These are phyloP conservation scores for Noccaea bulbosa DNA, from an alignment of 345 rosid genomes.

Conservation along the genomic window DNA sequence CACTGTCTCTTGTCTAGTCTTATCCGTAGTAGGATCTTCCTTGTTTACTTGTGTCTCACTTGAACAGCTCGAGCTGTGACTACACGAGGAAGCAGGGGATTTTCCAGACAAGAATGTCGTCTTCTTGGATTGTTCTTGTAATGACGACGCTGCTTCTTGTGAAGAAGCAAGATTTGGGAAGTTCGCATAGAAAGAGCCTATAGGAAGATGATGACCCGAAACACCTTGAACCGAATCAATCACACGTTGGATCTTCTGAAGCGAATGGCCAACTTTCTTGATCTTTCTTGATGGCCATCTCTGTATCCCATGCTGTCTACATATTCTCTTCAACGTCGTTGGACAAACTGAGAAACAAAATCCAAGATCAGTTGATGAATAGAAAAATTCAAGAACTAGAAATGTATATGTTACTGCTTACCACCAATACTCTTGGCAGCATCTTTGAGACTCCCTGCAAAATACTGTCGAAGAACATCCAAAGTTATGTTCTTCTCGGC, in stretches of 20 bases:
- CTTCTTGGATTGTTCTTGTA: constrained; percentile 31
- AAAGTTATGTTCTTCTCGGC: constrained; percentile 73
- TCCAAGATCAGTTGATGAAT: constrained; percentile 15
- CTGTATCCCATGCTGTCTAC: constrained; percentile 82
- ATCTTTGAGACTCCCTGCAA: constrained; percentile 91
- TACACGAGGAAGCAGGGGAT: constrained; percentile 59
- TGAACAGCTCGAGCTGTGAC: constrained; percentile 76
- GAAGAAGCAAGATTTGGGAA: constrained; percentile 74
- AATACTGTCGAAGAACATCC: constrained; percentile 72
- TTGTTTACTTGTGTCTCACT: constrained; percentile 55
- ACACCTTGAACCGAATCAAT: constrained; percentile 81
- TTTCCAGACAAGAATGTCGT: constrained; percentile 37
- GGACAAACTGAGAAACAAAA: constrained; percentile 73
- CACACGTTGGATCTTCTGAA: constrained; percentile 78
- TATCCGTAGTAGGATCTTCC: constrained; percentile 40
- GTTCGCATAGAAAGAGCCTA: constrained; percentile 66
- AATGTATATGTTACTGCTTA: constrained; percentile 46
- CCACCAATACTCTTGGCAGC: constrained; percentile 93
- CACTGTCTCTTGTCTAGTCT: constrained; percentile 39
- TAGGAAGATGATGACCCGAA: constrained; percentile 63
- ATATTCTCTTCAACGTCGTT: constrained; percentile 92
- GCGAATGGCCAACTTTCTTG: constrained; percentile 90
- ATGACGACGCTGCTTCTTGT: constrained; percentile 48
- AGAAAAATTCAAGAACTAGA: not conserved
- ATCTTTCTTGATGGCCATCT: constrained; percentile 98